These are phyloP conservation scores for Thecaphora frezii DNA, from an alignment of 1,284 basidiomycete species.

Conservation along the genomic window DNA sequence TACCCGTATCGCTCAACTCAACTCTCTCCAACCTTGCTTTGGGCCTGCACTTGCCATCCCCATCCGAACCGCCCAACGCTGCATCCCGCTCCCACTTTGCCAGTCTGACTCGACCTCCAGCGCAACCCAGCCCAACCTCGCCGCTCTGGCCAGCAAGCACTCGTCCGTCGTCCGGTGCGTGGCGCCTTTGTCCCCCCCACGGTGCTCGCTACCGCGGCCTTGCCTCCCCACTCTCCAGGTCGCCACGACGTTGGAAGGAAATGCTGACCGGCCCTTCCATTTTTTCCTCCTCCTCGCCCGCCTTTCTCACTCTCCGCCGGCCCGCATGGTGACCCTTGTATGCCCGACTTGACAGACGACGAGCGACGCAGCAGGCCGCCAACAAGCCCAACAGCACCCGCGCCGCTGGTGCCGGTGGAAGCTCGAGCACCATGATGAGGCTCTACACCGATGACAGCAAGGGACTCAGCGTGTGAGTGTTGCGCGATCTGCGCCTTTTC, in stretches of 20 bases:
- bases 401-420: slow-evolving; percentile 92
- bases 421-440: slow-evolving; percentile 95
- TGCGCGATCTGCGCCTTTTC: no score
- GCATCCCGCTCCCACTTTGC: not conserved
- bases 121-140: slow-evolving; percentile 40
- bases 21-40: no score
- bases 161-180: slow-evolving; percentile 38
- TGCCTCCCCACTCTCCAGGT: no score
- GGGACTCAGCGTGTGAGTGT: slow-evolving; percentile 89
- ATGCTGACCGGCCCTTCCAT: not conserved
- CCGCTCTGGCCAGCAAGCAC: slow-evolving; percentile 41
- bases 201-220: no score
- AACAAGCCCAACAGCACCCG: slow-evolving; percentile 83
- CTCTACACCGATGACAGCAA: slow-evolving; percentile 93
- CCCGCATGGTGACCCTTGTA: no score
- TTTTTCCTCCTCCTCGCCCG: not conserved
- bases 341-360: slow-evolving; percentile 63
- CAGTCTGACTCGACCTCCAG: slow-evolving; percentile 38
- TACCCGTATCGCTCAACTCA: no score
- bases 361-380: slow-evolving; percentile 69
- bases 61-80: not conserved
- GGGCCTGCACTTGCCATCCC: no score
- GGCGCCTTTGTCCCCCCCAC: not conserved
- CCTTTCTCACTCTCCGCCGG: not conserved
- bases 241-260: no score